Conservation (phyloP, 768 basidiomycete genomes). For the Leccinum uliginosum region DNA sequence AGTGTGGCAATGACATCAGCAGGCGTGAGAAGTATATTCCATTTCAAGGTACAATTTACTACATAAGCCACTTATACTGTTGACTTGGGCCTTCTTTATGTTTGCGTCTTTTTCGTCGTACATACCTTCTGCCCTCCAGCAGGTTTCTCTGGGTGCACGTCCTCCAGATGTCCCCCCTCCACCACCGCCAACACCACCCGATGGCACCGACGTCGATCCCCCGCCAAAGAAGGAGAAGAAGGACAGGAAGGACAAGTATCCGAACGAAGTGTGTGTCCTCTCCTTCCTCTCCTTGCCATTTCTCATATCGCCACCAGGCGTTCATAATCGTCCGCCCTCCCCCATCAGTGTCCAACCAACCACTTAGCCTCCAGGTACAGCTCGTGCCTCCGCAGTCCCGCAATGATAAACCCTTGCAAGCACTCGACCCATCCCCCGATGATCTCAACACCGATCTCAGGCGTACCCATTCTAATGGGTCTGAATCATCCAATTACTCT, state of each 20-base stretch:
- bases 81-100: slow-evolving; percentile 32
- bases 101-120: slow-evolving; percentile 50
- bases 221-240: slow-evolving; percentile 42
- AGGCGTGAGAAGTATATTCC: slow-evolving; percentile 14
- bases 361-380: slow-evolving; percentile 88
- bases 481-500: slow-evolving; percentile 46
- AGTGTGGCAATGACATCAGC: slow-evolving; percentile 5
- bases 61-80: slow-evolving; percentile 15
- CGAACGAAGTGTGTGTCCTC: slow-evolving; percentile 45
- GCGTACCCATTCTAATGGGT: slow-evolving; percentile 41
- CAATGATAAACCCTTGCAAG: slow-evolving; percentile 39
- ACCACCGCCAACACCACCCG: slow-evolving; percentile 6
- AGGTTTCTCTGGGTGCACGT: slow-evolving; percentile 23
- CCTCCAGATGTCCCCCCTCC: slow-evolving; percentile 17
- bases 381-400: slow-evolving; percentile 64
- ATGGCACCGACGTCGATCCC: slow-evolving; percentile 22
- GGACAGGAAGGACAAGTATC: slow-evolving; percentile 35
- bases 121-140: slow-evolving; percentile 48
- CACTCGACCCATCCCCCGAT: slow-evolving; percentile 39
- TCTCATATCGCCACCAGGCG: slow-evolving; percentile 45
- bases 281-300: slow-evolving; percentile 3
- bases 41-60: neutral
- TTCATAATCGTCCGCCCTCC: slow-evolving; percentile 92
- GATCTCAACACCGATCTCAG: slow-evolving; percentile 25
- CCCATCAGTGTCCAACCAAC: slow-evolving; percentile 78